These are phyloP conservation scores for Stemphylium beticola DNA, from an alignment of 2,329 filamentous ascomycete species.

Conservation along the genomic window DNA sequence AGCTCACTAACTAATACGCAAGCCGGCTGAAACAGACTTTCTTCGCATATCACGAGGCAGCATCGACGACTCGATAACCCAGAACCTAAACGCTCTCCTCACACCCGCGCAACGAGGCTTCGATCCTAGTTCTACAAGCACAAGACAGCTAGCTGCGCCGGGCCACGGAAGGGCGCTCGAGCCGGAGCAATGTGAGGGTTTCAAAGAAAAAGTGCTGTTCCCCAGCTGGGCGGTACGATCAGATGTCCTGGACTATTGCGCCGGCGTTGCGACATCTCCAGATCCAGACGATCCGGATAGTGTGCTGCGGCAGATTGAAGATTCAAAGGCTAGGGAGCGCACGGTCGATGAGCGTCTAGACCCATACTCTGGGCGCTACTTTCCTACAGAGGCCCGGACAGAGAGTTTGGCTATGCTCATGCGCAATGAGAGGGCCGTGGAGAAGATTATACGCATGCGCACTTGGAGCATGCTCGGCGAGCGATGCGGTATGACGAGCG, in stretches of 20 bases:
- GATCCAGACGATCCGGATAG: constrained; percentile 86
- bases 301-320: constrained; percentile 71
- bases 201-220: constrained; percentile 81
- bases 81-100: constrained; percentile 88
- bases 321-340: constrained; percentile 70
- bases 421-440: constrained; percentile 76
- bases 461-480: constrained; percentile 82
- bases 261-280: constrained; percentile 82
- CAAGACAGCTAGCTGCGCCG: constrained; percentile 61
- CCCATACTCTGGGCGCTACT: constrained; percentile 86
- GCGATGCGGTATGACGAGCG: constrained; percentile 68
- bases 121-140: constrained; percentile 77
- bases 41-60: constrained; percentile 81
- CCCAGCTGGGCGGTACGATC: constrained; percentile 85
- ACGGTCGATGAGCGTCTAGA: constrained; percentile 88
- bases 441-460: constrained; percentile 78
- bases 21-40: constrained; percentile 70
- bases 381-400: constrained; percentile 78
- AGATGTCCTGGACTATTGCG: constrained; percentile 87
- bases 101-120: constrained; percentile 76
- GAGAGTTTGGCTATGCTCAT: constrained; percentile 77
- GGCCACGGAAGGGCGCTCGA: constrained; percentile 62
- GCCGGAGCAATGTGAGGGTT: constrained; percentile 67
- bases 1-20: constrained; percentile 44
- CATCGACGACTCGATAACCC: constrained; percentile 91